Evolutionary conservation across 805 yeast genomes (phyloP).

Genomic region (Ogataea pilisensis): DNA sequence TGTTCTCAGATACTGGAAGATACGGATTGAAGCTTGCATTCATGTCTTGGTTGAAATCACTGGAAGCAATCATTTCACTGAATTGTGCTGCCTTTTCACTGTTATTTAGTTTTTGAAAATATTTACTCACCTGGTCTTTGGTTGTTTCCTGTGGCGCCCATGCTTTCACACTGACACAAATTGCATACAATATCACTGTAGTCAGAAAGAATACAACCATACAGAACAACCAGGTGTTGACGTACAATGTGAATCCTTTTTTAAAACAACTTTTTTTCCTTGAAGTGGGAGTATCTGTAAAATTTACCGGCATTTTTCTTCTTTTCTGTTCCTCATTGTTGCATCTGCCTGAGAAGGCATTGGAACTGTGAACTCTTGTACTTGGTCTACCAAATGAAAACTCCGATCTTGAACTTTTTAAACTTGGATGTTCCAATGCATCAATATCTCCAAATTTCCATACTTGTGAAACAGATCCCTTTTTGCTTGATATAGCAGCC

Average conservation of each 20-base stretch:
- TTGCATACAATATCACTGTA: constrained; percentile 8
- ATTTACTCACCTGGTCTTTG: constrained; percentile 9
- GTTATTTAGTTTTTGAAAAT: constrained; percentile 10
- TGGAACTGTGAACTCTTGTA: neutral
- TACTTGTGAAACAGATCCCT: constrained; percentile 13
- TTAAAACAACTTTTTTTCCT: neutral
- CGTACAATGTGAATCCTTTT: neutral
- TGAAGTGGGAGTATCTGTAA: neutral
- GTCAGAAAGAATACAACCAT: constrained; percentile 7
- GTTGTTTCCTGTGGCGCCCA: constrained; percentile 8
- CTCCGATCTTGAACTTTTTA: constrained; percentile 17
- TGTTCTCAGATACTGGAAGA: neutral
- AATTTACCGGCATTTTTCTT: neutral
- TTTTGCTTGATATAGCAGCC: constrained; percentile 18
- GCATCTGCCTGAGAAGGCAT: neutral
- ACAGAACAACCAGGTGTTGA: neutral
- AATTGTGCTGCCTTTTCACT: no score
- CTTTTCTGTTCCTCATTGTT: neutral
- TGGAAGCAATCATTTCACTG: no score
- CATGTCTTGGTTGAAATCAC: no score
- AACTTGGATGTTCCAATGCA: constrained; percentile 13
- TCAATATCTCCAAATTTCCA: constrained; percentile 22
- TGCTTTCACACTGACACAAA: constrained; percentile 11
- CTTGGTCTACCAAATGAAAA: constrained; percentile 11
- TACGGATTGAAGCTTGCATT: neutral